A percentile compares a stretch with the other conserved stretches of the same genome.
Evolutionary conservation across 345 rosid species (phyloP).

Genomic region (Eucalyptus grandis): DNA sequence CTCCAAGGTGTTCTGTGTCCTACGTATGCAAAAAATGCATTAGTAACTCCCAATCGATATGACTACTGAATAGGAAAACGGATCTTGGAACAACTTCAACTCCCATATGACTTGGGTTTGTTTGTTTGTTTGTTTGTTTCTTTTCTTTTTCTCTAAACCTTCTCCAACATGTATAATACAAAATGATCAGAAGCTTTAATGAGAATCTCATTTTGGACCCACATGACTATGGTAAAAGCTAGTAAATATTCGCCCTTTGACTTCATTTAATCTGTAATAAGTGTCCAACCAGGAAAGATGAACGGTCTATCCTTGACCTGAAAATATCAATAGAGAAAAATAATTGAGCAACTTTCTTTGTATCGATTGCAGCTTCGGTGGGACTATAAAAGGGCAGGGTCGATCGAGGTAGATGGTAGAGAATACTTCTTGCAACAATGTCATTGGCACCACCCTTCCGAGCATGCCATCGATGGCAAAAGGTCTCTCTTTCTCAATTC

Average conservation of each 20-base stretch:
- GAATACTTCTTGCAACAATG: conserved; percentile 37
- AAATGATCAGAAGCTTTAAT: conserved; percentile 34
- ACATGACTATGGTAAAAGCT: background rate
- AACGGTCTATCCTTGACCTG: background rate
- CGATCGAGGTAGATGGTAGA: conserved; percentile 27
- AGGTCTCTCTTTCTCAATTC: conserved; percentile 9
- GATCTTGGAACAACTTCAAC: too few species aligned
- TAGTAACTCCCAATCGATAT: too few species aligned
- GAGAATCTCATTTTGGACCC: conserved; percentile 6
- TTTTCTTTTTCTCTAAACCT: conserved; percentile 7
- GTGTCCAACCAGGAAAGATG: background rate
- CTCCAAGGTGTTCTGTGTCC: too few species aligned
- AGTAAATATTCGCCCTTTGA: background rate
- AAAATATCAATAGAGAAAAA: background rate
- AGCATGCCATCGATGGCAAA: conserved; percentile 50
- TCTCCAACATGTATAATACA: conserved; percentile 20
- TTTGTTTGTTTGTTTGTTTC: too few species aligned
- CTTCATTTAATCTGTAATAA: background rate
- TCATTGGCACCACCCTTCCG: conserved; percentile 87
- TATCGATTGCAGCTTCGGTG: conserved; percentile 33
- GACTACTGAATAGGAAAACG: too few species aligned
- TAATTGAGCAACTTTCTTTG: background rate
- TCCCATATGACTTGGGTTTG: too few species aligned
- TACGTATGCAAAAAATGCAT: too few species aligned
- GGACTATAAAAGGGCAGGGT: conserved; percentile 22